Conservation (phyloP, 352 stramenopile genomes). For the Phytophthora fragariae region DNA sequence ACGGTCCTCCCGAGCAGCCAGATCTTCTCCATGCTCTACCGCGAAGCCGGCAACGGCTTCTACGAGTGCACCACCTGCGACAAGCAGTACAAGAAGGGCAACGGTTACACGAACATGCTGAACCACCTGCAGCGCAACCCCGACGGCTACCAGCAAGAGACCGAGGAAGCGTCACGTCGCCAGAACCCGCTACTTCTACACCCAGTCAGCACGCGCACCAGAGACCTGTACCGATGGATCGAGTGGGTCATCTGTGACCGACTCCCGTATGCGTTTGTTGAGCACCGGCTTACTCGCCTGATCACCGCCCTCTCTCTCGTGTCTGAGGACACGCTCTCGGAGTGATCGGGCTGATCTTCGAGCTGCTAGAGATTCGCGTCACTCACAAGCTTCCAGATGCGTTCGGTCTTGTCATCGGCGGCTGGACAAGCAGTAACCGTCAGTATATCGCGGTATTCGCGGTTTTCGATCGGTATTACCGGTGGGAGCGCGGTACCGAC, state of each 20-base stretch:
- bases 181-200: not conserved
- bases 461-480: not conserved
- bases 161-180: not conserved
- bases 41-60: conserved; percentile 8
- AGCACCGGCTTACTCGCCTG: not conserved
- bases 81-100: conserved; percentile 28
- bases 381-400: not conserved
- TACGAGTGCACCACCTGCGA: conserved; percentile 27
- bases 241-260: not conserved
- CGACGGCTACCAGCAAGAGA: not conserved
- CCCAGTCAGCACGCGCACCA: not conserved
- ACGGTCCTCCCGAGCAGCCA: conserved; percentile 27
- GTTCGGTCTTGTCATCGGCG: not conserved
- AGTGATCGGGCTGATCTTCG: not conserved
- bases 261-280: not conserved
- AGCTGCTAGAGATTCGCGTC: not conserved
- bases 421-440: not conserved
- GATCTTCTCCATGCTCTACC: conserved; percentile 26
- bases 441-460: not conserved
- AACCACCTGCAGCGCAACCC: not conserved
- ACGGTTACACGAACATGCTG: conserved; percentile 21
- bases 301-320: not conserved
- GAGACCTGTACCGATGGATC: not conserved
- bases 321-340: not conserved
- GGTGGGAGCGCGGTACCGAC: not conserved